Percentiles rank a stretch among this genome's conserved stretches.
These are phyloP conservation scores for Termitomyces sp. DNA, from an alignment of 768 basidiomycete genomes.

Conservation along the genomic window DNA sequence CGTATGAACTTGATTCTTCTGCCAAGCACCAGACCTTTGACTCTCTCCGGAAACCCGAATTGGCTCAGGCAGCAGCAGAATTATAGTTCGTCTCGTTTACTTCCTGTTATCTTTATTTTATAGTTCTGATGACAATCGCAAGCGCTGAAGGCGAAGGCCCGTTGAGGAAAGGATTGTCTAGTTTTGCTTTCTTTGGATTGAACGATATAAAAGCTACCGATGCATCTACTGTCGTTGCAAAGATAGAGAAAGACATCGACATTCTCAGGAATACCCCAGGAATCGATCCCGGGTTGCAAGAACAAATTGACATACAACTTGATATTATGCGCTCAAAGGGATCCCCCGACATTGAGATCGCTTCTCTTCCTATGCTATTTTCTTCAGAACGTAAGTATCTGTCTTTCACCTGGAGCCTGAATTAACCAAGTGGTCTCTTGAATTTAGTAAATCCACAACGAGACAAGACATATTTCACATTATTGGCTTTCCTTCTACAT, in stretches of 20 bases:
- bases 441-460: conserved; percentile 27
- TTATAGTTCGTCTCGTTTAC: conserved; percentile 4
- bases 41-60: conserved; percentile 3
- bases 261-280: conserved; percentile 17
- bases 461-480: conserved; percentile 37
- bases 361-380: conserved; percentile 19
- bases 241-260: conserved; percentile 20
- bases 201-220: conserved; percentile 13
- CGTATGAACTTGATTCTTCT: conserved; percentile 8
- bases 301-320: conserved; percentile 36
- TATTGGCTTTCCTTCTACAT: conserved; percentile 34
- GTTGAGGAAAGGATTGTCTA: conserved; percentile 20
- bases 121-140: neutral
- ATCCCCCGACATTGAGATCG: conserved; percentile 21
- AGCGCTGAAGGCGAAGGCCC: conserved; percentile 22
- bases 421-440: neutral
- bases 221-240: conserved; percentile 13
- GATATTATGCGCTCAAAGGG: conserved; percentile 20
- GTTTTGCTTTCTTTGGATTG: conserved; percentile 25
- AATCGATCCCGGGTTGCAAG: conserved; percentile 26
- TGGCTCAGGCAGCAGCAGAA: neutral
- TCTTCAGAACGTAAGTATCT: conserved; percentile 12
- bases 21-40: conserved; percentile 7
- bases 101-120: neutral
- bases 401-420: no score